These are phyloP conservation scores for Friedmanniomyces endolithicus DNA, from an alignment of 495 filamentous ascomycete species.

Conservation along the genomic window DNA sequence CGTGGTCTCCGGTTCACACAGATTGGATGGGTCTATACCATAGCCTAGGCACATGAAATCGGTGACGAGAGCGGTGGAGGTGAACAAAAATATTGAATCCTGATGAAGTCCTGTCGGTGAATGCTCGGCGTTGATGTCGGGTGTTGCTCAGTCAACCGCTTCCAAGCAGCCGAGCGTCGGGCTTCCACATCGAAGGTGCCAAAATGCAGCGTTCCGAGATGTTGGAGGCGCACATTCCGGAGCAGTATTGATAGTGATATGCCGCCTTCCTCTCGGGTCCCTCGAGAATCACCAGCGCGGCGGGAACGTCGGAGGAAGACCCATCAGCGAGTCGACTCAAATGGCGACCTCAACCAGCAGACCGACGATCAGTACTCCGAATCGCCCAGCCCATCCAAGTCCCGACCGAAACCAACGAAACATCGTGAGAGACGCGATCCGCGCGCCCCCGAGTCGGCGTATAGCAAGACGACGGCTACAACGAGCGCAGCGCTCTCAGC, in stretches of 20 bases:
- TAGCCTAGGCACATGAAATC: no score
- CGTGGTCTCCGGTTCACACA: no score
- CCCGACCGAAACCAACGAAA: conserved; percentile 13
- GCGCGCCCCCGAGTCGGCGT: conserved; percentile 7
- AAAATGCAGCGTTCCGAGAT: background rate
- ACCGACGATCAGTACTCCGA: conserved; percentile 12
- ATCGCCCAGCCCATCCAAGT: conserved; percentile 21
- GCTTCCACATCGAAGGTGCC: background rate
- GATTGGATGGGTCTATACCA: no score
- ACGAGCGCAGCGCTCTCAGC: conserved; percentile 22
- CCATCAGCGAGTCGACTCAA: conserved; percentile 30
- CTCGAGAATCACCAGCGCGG: conserved; percentile 18
- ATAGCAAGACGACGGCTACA: conserved; percentile 14
- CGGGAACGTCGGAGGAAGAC: conserved; percentile 18
- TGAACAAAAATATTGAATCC: no score
- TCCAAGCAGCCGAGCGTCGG: background rate
- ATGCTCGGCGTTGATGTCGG: no score
- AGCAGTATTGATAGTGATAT: background rate
- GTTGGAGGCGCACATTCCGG: background rate
- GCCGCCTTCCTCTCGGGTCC: background rate
- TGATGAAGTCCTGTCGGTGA: no score
- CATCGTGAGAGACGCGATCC: conserved; percentile 1
- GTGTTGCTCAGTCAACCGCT: no score
- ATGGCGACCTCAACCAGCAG: conserved; percentile 19
- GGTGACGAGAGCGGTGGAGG: no score